Conservation (phyloP, 148 eudicot species). For the Beta vulgaris region DNA sequence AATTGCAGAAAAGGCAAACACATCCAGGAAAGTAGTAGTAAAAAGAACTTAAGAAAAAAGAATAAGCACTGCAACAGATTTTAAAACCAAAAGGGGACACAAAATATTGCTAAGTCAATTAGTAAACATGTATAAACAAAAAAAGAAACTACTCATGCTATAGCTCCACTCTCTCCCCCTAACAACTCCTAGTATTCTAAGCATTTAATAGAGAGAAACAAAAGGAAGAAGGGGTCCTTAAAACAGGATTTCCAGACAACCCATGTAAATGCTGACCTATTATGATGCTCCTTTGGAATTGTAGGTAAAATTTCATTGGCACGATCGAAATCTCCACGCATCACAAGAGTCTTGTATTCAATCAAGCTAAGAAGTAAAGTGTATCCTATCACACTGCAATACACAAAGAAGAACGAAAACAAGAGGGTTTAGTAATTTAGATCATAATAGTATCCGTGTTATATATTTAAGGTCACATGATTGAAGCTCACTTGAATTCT, state of each 20-base stretch:
- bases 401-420: slow-evolving; percentile 11
- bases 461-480: slow-evolving; percentile 1
- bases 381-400: slow-evolving; percentile 86
- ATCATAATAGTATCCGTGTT: slow-evolving; percentile 5
- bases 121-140: not conserved
- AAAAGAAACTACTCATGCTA: not conserved
- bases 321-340: slow-evolving; percentile 94
- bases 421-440: slow-evolving; percentile 10
- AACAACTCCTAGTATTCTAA: not conserved
- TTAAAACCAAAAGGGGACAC: not conserved
- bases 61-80: not conserved
- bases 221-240: not conserved
- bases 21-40: not conserved
- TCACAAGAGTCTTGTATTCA: slow-evolving; percentile 97
- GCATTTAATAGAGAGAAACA: not conserved
- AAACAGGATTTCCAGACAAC: not conserved
- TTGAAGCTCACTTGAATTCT: slow-evolving; percentile 84
- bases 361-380: slow-evolving; percentile 86
- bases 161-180: not conserved
- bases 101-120: too few relatives aligned
- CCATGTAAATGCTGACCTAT: slow-evolving; percentile 50
- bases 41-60: not conserved
- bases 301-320: slow-evolving; percentile 81
- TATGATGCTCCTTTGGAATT: slow-evolving; percentile 96
- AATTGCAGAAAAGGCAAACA: not conserved